Percentiles rank a stretch among this genome's conserved stretches.
These are phyloP conservation scores for Iberis pinnata DNA, from an alignment of 345 rosid genomes.

Conservation along the genomic window DNA sequence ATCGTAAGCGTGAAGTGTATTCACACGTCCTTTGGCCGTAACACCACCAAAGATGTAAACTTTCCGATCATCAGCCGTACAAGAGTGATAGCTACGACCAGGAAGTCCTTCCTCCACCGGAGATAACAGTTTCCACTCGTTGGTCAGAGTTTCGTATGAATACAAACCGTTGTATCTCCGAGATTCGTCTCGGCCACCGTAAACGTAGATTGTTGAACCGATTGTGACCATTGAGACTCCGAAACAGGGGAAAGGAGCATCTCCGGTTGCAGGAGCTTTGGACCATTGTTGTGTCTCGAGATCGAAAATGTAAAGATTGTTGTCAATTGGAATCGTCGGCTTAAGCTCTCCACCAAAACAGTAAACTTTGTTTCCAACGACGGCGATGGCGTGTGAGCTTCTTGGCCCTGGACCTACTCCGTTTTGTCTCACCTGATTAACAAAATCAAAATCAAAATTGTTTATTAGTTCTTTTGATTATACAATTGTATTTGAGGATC, in stretches of 20 bases:
- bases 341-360: conserved; percentile 35
- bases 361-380: conserved; percentile 28
- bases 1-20: conserved; percentile 23
- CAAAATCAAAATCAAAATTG: background rate
- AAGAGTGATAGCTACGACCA: conserved; percentile 31
- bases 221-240: conserved; percentile 29
- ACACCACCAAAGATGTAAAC: conserved; percentile 33
- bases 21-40: conserved; percentile 22
- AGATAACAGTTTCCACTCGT: conserved; percentile 22
- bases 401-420: conserved; percentile 28
- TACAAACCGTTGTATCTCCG: conserved; percentile 21
- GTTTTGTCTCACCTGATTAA: conserved; percentile 21
- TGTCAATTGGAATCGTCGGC: conserved; percentile 29
- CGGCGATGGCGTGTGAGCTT: conserved; percentile 32
- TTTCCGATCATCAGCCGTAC: conserved; percentile 22
- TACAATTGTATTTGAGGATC: background rate
- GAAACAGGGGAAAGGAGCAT: conserved; percentile 28
- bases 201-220: conserved; percentile 26
- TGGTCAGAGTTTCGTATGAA: conserved; percentile 16
- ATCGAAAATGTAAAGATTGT: conserved; percentile 29
- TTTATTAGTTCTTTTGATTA: background rate
- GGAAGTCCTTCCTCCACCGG: conserved; percentile 21
- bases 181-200: conserved; percentile 29
- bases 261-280: conserved; percentile 22
- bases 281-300: conserved; percentile 29